These are phyloP conservation scores for Nannochloropsis gaditana DNA, from an alignment of 108 stramenopile species.

Conservation along the genomic window DNA sequence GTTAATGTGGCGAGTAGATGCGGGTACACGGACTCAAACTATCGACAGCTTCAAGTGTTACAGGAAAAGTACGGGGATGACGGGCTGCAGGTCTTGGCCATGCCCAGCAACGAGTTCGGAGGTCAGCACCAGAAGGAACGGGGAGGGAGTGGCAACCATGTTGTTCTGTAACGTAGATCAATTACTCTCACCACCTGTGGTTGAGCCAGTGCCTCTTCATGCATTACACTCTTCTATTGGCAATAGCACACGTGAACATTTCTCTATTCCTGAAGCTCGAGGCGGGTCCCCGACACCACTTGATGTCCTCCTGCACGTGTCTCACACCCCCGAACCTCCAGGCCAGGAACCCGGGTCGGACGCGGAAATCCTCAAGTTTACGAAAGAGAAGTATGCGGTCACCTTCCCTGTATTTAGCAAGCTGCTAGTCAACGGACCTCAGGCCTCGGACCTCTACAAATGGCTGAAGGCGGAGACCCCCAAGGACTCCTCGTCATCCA, in stretches of 20 bases:
- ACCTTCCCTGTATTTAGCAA: background rate
- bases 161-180: no score
- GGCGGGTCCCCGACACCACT: no score
- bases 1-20: background rate
- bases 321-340: no score
- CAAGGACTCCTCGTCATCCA: background rate
- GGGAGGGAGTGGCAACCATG: no score
- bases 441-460: background rate
- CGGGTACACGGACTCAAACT: background rate
- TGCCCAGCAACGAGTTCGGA: background rate
- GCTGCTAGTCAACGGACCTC: background rate
- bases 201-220: no score
- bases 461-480: background rate
- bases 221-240: no score
- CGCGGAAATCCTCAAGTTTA: background rate
- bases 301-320: no score
- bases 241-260: no score
- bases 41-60: background rate
- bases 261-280: no score
- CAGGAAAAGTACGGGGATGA: constrained; percentile 3
- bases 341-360: background rate
- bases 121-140: background rate
- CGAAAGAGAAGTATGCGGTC: background rate
- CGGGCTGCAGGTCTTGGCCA: background rate
- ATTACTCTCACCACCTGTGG: no score